Evolutionary conservation across 208 protist species (phyloP).

Genomic region (Borovskyia barvae): DNA sequence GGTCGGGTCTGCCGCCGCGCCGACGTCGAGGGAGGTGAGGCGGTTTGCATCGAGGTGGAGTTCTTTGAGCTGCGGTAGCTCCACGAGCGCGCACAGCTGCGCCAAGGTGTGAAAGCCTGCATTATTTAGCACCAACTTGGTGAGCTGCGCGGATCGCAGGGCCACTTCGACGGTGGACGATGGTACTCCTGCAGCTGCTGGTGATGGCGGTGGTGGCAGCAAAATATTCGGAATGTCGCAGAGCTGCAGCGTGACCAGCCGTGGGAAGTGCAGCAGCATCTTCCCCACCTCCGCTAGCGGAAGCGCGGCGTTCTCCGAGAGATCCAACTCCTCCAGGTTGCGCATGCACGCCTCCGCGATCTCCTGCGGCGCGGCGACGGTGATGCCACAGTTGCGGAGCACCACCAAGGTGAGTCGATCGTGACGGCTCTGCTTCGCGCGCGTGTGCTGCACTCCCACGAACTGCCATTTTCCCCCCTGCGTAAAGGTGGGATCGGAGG

Average conservation of each 20-base stretch:
- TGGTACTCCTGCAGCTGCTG: constrained; percentile 2
- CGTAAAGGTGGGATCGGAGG: constrained; percentile 23
- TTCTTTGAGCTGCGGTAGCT: constrained; percentile 54
- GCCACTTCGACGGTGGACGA: too few relatives aligned
- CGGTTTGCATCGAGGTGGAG: constrained; percentile 82
- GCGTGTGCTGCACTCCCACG: constrained; percentile 76
- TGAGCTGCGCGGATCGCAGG: constrained; percentile 40
- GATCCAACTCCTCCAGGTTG: constrained; percentile 64
- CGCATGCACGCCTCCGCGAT: constrained; percentile 45
- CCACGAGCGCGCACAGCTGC: constrained; percentile 51
- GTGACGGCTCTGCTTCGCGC: constrained; percentile 56
- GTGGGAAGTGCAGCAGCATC: constrained; percentile 56
- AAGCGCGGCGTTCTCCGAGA: constrained; percentile 61
- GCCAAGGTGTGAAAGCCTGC: constrained; percentile 55
- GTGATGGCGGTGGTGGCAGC: neutral
- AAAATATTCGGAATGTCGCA: constrained; percentile 58
- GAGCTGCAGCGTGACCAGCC: constrained; percentile 60
- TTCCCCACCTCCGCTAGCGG: constrained; percentile 49
- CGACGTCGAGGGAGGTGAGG: constrained; percentile 33
- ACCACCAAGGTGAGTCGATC: constrained; percentile 61
- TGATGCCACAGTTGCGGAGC: constrained; percentile 58
- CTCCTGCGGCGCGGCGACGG: constrained; percentile 36
- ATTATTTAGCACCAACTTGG: constrained; percentile 82
- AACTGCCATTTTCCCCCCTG: constrained; percentile 77
- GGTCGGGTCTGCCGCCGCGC: neutral